Percentiles rank a stretch among this genome's conserved stretches.
Evolutionary conservation across 2,329 filamentous ascomycete genomes (phyloP).

Genomic region (Xylariomycetidae sp.): DNA sequence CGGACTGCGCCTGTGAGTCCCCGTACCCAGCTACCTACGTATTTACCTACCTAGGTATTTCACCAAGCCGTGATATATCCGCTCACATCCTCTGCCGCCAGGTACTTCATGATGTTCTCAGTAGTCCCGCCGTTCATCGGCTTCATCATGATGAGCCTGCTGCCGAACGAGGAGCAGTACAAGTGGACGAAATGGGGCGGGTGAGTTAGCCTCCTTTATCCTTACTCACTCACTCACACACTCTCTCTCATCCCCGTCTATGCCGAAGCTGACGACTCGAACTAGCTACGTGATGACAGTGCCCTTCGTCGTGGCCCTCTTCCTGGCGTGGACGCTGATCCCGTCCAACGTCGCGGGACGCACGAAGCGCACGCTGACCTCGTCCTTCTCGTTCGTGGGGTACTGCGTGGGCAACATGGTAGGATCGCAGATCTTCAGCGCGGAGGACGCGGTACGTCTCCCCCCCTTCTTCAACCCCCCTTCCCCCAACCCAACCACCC

Average conservation of each 20-base stretch:
- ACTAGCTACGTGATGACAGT: conserved; percentile 29
- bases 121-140: conserved; percentile 29
- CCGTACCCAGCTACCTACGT: neutral
- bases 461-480: neutral
- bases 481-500: neutral
- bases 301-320: conserved; percentile 26
- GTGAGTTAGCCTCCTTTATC: conserved; percentile 8
- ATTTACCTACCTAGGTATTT: neutral
- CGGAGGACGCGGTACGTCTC: conserved; percentile 30
- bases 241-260: too few relatives aligned
- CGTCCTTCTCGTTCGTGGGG: conserved; percentile 37
- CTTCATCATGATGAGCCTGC: conserved; percentile 29
- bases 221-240: neutral
- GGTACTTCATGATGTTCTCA: conserved; percentile 32
- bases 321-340: conserved; percentile 31
- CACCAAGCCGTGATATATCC: neutral
- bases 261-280: too few relatives aligned
- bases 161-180: conserved; percentile 27
- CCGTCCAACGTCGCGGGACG: conserved; percentile 40
- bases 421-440: conserved; percentile 39
- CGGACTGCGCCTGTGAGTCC: conserved; percentile 27
- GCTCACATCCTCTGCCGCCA: too few relatives aligned
- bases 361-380: conserved; percentile 40
- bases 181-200: conserved; percentile 33
- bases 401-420: conserved; percentile 44